Conservation (phyloP, 768 basidiomycete species). For the Rhodocollybia butyracea region DNA sequence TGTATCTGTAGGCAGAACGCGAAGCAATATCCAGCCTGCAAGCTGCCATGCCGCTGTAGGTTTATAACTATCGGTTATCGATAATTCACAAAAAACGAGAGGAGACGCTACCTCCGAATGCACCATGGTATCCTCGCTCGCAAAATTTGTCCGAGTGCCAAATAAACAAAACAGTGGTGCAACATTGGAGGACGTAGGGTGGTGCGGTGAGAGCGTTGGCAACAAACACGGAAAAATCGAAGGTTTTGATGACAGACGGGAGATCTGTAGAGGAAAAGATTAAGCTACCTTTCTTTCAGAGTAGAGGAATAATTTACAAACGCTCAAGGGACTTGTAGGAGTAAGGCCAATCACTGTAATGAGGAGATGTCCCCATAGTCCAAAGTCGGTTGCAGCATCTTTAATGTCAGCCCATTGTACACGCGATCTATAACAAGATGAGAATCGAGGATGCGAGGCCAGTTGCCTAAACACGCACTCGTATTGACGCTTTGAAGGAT, state of each 20-base stretch:
- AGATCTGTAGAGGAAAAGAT: slow-evolving; percentile 22
- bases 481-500: slow-evolving; percentile 34
- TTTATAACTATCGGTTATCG: background rate
- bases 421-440: slow-evolving; percentile 20
- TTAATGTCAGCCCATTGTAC: slow-evolving; percentile 33
- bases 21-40: slow-evolving; percentile 33
- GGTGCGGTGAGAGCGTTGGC: slow-evolving; percentile 29
- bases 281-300: background rate
- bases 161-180: slow-evolving; percentile 9
- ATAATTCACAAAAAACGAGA: background rate
- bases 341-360: slow-evolving; percentile 34
- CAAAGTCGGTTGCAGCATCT: slow-evolving; percentile 32
- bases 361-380: slow-evolving; percentile 32
- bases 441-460: background rate
- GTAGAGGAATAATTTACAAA: slow-evolving; percentile 23
- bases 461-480: slow-evolving; percentile 22
- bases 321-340: slow-evolving; percentile 32
- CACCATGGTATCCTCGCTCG: slow-evolving; percentile 21
- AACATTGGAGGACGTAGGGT: slow-evolving; percentile 9
- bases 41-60: slow-evolving; percentile 33
- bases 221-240: slow-evolving; percentile 32
- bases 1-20: slow-evolving; percentile 24
- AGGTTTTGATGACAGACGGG: slow-evolving; percentile 35
- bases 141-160: slow-evolving; percentile 10
- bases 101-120: slow-evolving; percentile 26